Evolutionary conservation across 352 stramenopile genomes (phyloP).

Genomic region (Phytophthora foliorum): DNA sequence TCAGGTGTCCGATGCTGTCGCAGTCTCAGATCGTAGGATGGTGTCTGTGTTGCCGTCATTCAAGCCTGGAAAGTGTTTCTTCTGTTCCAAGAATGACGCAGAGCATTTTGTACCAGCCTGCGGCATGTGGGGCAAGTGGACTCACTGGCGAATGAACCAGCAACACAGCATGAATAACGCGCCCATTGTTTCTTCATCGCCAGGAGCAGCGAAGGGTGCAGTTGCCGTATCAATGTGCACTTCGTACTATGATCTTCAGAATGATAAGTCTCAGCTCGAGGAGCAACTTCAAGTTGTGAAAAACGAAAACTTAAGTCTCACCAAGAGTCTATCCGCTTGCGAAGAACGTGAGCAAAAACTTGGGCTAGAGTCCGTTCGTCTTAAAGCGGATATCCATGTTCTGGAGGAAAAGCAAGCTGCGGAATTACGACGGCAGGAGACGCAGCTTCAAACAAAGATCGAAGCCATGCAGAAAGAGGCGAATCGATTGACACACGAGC

Average conservation of each 20-base stretch:
- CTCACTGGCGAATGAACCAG: slow-evolving; percentile 87
- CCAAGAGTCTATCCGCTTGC: slow-evolving; percentile 31
- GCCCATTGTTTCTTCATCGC: slow-evolving; percentile 21
- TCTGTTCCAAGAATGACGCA: slow-evolving; percentile 86
- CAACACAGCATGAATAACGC: slow-evolving; percentile 53
- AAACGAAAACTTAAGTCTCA: slow-evolving; percentile 37
- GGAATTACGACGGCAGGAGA: slow-evolving; percentile 48
- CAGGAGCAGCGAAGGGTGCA: slow-evolving; percentile 42
- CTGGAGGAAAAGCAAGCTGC: slow-evolving; percentile 60
- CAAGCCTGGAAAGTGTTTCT: slow-evolving; percentile 86
- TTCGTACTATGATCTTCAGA: slow-evolving; percentile 88
- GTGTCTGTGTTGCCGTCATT: slow-evolving; percentile 85
- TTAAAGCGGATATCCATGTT: slow-evolving; percentile 56
- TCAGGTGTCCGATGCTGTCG: not conserved
- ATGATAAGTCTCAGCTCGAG: slow-evolving; percentile 69
- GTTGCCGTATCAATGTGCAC: slow-evolving; percentile 77
- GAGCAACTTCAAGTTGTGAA: slow-evolving; percentile 44
- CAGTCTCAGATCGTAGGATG: slow-evolving; percentile 46
- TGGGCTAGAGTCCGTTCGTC: slow-evolving; percentile 36
- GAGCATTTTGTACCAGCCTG: slow-evolving; percentile 85
- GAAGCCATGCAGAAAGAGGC: slow-evolving; percentile 59
- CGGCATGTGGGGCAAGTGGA: slow-evolving; percentile 89
- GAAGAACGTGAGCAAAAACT: slow-evolving; percentile 37
- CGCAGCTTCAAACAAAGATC: slow-evolving; percentile 56
- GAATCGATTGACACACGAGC: slow-evolving; percentile 60